A percentile compares a stretch with the other conserved stretches of the same genome.
Evolutionary conservation across 1,284 basidiomycete genomes (phyloP).

Genomic region (Phylloboletellus chloephorus): DNA sequence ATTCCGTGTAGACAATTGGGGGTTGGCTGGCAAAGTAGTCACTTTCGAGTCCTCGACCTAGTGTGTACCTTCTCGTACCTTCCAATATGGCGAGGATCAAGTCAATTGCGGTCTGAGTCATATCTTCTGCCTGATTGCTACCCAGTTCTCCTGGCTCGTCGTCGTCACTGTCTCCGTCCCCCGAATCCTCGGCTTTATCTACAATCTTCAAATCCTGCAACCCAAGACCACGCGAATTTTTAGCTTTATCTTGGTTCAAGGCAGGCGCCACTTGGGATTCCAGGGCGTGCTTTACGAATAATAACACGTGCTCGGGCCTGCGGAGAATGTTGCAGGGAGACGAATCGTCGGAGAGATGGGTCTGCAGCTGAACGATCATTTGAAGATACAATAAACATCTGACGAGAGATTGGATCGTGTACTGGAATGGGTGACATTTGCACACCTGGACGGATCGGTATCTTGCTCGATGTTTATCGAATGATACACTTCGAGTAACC

Average conservation of each 20-base stretch:
- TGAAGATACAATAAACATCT: conserved; percentile 66
- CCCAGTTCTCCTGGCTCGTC: conserved; percentile 40
- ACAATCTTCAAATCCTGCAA: conserved; percentile 43
- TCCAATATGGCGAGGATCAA: conserved; percentile 78
- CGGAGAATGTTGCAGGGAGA: conserved; percentile 62
- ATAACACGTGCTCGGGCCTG: conserved; percentile 66
- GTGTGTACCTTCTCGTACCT: conserved; percentile 42
- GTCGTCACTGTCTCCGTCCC: conserved; percentile 54
- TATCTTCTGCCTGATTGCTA: conserved; percentile 40
- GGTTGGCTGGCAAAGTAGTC: conserved; percentile 49
- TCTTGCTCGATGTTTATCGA: conserved; percentile 40
- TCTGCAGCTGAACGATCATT: conserved; percentile 75
- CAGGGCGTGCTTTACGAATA: conserved; percentile 74
- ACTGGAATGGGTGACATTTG: neutral
- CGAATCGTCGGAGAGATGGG: conserved; percentile 50
- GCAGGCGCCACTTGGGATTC: conserved; percentile 23
- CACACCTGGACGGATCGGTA: conserved; percentile 52
- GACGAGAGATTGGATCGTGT: neutral
- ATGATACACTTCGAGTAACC: conserved; percentile 66
- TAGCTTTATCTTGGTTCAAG: conserved; percentile 13
- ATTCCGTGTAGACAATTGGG: conserved; percentile 56
- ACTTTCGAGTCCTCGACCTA: neutral
- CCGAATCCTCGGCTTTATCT: conserved; percentile 34
- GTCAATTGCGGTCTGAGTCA: conserved; percentile 72
- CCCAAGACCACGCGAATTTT: conserved; percentile 25